A percentile compares a stretch with the other conserved stretches of the same genome.
phyloP scores from a whole-genome alignment of 2,329 filamentous ascomycete species.

The Aspergillus persii region DNA sequence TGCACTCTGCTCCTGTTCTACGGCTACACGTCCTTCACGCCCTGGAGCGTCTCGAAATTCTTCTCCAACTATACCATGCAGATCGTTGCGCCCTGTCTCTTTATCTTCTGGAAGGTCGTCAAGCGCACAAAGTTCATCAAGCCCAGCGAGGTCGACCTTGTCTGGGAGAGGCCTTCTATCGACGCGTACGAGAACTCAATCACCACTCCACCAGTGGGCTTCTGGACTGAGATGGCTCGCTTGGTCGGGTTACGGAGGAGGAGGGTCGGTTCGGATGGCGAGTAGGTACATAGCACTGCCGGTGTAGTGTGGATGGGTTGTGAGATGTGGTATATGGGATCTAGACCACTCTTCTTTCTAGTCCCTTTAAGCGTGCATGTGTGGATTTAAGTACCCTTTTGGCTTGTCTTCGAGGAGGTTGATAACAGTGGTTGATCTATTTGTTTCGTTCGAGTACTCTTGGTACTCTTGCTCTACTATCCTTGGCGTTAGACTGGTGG shows the following conservation, averaged over 20 bases:
- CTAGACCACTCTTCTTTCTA: too few relatives aligned
- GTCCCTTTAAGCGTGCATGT: too few relatives aligned
- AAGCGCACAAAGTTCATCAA: slow-evolving; percentile 56
- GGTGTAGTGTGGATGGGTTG: too few relatives aligned
- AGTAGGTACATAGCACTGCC: not conserved
- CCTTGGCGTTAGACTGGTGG: too few relatives aligned
- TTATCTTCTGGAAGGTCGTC: slow-evolving; percentile 61
- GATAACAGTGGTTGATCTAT: too few relatives aligned
- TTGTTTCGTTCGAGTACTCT: too few relatives aligned
- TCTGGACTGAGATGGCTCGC: slow-evolving; percentile 4
- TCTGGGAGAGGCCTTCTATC: slow-evolving; percentile 25
- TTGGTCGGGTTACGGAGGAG: not conserved
- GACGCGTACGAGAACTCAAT: slow-evolving; percentile 11
- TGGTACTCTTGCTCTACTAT: too few relatives aligned
- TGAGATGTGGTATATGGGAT: too few relatives aligned
- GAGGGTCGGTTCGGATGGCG: not conserved
- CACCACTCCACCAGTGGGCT: not conserved
- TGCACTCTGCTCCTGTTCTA: slow-evolving; percentile 38
- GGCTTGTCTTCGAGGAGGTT: too few relatives aligned
- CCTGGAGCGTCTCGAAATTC: slow-evolving; percentile 45
- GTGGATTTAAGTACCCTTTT: too few relatives aligned
- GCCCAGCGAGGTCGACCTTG: slow-evolving; percentile 56
- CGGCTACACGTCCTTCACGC: slow-evolving; percentile 53
- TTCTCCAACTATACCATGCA: slow-evolving; percentile 57
- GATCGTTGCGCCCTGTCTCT: slow-evolving; percentile 53